Evolutionary conservation across 306 rosid species (phyloP).

Genomic region (Cicer arietinum): DNA sequence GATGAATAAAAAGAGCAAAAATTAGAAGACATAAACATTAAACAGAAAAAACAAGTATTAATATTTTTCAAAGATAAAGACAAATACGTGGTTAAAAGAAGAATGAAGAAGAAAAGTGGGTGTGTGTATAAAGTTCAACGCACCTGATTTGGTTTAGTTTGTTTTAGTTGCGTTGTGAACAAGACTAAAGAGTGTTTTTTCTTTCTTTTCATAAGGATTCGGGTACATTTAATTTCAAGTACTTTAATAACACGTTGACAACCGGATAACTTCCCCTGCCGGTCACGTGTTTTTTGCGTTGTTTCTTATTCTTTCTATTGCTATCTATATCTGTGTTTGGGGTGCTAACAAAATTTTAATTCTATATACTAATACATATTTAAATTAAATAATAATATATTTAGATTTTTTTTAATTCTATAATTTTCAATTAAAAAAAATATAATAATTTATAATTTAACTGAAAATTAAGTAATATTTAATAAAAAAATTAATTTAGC

Average conservation of each 20-base stretch:
- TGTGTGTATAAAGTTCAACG: constrained; percentile 37
- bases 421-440: too few relatives aligned
- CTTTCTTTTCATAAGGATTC: not conserved
- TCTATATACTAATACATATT: too few relatives aligned
- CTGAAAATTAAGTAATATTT: too few relatives aligned
- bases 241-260: constrained; percentile 56
- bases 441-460: too few relatives aligned
- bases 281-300: constrained; percentile 61
- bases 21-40: not conserved
- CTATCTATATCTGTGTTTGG: too few relatives aligned
- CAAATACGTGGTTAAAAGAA: not conserved
- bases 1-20: not conserved
- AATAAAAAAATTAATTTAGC: too few relatives aligned
- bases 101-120: constrained; percentile 1
- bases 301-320: not conserved
- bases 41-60: not conserved
- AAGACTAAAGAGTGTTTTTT: constrained; percentile 1
- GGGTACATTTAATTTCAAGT: constrained; percentile 25
- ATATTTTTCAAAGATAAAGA: constrained; percentile 2
- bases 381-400: too few relatives aligned
- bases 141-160: constrained; percentile 44
- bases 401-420: too few relatives aligned
- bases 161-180: constrained; percentile 38
- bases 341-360: too few relatives aligned
- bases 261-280: constrained; percentile 39